Conservation (phyloP, 2,329 filamentous ascomycete species). For the Fusarium sp. region DNA sequence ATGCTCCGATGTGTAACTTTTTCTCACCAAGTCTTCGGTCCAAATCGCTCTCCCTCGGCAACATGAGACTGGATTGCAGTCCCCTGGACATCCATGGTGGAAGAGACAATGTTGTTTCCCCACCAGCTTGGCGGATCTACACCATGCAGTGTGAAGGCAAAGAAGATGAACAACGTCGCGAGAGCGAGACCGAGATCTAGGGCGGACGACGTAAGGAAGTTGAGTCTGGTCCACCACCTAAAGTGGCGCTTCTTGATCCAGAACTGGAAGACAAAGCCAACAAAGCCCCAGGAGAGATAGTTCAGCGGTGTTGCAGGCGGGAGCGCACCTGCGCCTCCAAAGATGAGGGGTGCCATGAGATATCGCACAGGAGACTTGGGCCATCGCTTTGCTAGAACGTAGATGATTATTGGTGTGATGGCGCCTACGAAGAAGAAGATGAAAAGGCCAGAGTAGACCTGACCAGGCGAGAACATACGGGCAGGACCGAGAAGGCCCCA, state of each 20-base stretch:
- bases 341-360: slow-evolving; percentile 73
- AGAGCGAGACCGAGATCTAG: slow-evolving; percentile 78
- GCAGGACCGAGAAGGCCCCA: slow-evolving; percentile 76
- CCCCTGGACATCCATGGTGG: slow-evolving; percentile 72
- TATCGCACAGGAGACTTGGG: slow-evolving; percentile 65
- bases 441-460: slow-evolving; percentile 72
- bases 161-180: slow-evolving; percentile 77
- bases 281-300: slow-evolving; percentile 79
- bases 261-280: slow-evolving; percentile 79
- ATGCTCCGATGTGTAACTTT: slow-evolving; percentile 1
- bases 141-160: slow-evolving; percentile 74
- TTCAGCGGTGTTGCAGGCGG: slow-evolving; percentile 79
- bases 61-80: slow-evolving; percentile 70
- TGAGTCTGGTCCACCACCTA: slow-evolving; percentile 80
- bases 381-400: slow-evolving; percentile 63
- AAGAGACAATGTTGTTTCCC: slow-evolving; percentile 71
- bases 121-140: slow-evolving; percentile 76
- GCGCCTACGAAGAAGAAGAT: slow-evolving; percentile 71
- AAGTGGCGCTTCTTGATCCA: slow-evolving; percentile 73
- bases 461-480: slow-evolving; percentile 73
- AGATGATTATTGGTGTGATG: slow-evolving; percentile 65
- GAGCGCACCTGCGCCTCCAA: slow-evolving; percentile 70
- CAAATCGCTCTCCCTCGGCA: slow-evolving; percentile 69
- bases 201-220: slow-evolving; percentile 78
- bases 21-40: slow-evolving; percentile 66